Conservation (phyloP, 305 asterid species). For the Striga hermonthica region DNA sequence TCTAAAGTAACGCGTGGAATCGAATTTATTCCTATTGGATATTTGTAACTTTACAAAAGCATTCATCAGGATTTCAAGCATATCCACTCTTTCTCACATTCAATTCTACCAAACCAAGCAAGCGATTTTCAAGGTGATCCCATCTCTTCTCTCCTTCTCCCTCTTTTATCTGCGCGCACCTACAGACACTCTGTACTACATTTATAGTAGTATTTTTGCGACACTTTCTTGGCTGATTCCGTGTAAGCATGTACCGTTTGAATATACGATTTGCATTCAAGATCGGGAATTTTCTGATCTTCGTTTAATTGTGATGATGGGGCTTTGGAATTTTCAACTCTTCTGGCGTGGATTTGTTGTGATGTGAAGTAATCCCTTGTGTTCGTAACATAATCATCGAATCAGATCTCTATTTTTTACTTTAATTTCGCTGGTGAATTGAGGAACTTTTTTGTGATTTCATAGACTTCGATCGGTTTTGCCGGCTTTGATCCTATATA, state of each 20-base stretch:
- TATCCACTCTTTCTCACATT: slow-evolving; percentile 18
- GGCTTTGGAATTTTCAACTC: too few species aligned
- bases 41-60: neutral
- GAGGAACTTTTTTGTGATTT: too few species aligned
- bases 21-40: neutral
- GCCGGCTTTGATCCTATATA: too few species aligned
- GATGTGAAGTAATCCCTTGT: too few species aligned
- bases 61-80: slow-evolving; percentile 25
- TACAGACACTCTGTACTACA: neutral
- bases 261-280: neutral
- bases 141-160: neutral
- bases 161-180: neutral
- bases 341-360: too few species aligned
- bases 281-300: neutral
- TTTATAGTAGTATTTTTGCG: neutral
- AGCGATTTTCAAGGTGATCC: slow-evolving; percentile 33
- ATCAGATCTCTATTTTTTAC: too few species aligned
- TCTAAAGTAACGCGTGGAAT: too few species aligned
- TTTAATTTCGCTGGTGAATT: too few species aligned
- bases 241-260: neutral
- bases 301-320: too few species aligned
- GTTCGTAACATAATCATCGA: too few species aligned
- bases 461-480: too few species aligned
- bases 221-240: slow-evolving; percentile 1
- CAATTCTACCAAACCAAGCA: slow-evolving; percentile 20